A percentile compares a stretch with the other conserved stretches of the same genome.
These are phyloP conservation scores for Alloteropsis semialata DNA, from an alignment of 176 grass and related monocot genomes.

Conservation along the genomic window DNA sequence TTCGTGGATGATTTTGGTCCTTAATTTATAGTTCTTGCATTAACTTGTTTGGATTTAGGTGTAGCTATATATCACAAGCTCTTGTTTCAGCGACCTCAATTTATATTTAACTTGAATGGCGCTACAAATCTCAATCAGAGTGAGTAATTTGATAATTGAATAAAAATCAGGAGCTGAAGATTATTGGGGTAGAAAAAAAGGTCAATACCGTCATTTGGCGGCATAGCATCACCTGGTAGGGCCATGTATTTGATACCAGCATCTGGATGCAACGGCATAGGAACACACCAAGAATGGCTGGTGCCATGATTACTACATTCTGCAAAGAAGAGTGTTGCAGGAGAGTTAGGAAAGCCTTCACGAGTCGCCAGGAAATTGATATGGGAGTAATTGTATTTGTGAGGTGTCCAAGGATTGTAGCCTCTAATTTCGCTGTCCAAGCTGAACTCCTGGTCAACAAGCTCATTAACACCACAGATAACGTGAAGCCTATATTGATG, in stretches of 20 bases:
- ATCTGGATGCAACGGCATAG: background rate
- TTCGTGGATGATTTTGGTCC: no score
- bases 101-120: background rate
- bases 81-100: no score
- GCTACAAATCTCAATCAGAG: background rate
- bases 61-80: no score
- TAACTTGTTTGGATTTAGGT: no score
- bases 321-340: conserved; percentile 10
- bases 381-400: conserved; percentile 1
- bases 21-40: no score
- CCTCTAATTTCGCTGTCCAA: background rate
- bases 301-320: conserved; percentile 6
- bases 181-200: background rate
- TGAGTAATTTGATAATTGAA: background rate
- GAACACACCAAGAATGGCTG: background rate
- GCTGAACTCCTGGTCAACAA: background rate
- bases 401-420: background rate
- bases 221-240: no score
- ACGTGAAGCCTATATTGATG: background rate
- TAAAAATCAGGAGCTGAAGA: background rate
- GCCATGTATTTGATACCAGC: background rate
- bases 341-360: background rate
- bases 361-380: conserved; percentile 13
- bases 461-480: conserved; percentile 28
- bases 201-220: no score